phyloP scores from a whole-genome alignment of 306 rosid species.

The Quercus variabilis region DNA sequence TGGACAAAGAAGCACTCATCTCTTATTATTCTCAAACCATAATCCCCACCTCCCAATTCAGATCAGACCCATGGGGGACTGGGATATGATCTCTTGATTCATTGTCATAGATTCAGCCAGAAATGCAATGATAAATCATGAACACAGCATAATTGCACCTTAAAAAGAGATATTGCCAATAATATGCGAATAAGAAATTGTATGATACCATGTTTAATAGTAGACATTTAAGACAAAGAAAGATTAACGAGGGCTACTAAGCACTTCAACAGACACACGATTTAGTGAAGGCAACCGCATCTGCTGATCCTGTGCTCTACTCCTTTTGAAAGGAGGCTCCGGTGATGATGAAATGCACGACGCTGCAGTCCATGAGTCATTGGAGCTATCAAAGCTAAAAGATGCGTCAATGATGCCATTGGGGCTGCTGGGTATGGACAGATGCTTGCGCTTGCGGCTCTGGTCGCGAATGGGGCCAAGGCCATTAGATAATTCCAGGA shows the following conservation, averaged over 20 bases:
- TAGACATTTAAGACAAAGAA: constrained; percentile 34
- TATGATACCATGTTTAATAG: constrained; percentile 43
- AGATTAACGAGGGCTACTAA: constrained; percentile 54
- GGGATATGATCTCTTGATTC: constrained; percentile 25
- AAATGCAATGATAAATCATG: constrained; percentile 27
- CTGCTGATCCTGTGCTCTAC: constrained; percentile 63
- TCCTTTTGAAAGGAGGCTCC: constrained; percentile 53
- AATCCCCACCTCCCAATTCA: constrained; percentile 21
- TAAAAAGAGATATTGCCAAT: constrained; percentile 31
- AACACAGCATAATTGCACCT: constrained; percentile 38
- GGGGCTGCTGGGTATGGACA: constrained; percentile 53
- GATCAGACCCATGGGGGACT: constrained; percentile 11
- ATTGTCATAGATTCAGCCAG: constrained; percentile 37
- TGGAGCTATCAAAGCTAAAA: constrained; percentile 62
- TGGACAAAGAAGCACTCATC: neutral
- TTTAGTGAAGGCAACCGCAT: constrained; percentile 49
- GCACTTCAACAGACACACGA: constrained; percentile 47
- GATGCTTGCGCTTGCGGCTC: constrained; percentile 46
- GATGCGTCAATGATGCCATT: constrained; percentile 53
- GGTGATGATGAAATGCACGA: constrained; percentile 38
- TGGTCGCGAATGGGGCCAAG: constrained; percentile 28
- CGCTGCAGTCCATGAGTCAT: constrained; percentile 58
- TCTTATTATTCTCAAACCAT: constrained; percentile 24
- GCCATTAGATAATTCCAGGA: constrained; percentile 37
- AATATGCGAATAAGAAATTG: constrained; percentile 32